phyloP scores from a whole-genome alignment of 371 early-diverging fungal genomes.

The Lichtheimia ramosa region DNA sequence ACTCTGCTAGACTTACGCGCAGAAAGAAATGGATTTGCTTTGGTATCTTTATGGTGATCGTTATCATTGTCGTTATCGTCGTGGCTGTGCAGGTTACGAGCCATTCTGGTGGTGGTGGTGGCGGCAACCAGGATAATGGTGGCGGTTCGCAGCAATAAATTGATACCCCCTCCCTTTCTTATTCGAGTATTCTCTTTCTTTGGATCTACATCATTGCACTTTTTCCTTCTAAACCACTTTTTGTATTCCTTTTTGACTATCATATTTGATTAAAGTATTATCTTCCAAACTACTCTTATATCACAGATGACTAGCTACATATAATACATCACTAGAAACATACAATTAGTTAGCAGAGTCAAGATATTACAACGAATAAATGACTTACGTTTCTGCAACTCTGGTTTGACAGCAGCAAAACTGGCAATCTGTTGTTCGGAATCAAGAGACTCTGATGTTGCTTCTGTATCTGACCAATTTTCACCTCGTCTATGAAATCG shows the following conservation, averaged over 20 bases:
- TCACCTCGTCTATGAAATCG: slow-evolving; percentile 76
- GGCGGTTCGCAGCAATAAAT: neutral
- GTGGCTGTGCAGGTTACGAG: slow-evolving; percentile 24
- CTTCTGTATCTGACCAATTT: slow-evolving; percentile 50
- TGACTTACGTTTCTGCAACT: slow-evolving; percentile 22
- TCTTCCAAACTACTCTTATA: no score
- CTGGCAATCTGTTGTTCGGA: slow-evolving; percentile 42
- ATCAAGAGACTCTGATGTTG: slow-evolving; percentile 40
- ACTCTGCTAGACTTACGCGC: slow-evolving; percentile 36
- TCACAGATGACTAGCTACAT: slow-evolving; percentile 11
- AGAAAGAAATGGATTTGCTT: slow-evolving; percentile 55
- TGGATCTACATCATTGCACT: no score
- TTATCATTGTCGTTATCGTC: slow-evolving; percentile 45
- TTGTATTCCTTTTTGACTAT: no score
- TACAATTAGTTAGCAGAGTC: neutral
- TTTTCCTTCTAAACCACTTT: no score
- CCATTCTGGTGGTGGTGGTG: slow-evolving; percentile 13
- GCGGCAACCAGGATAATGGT: slow-evolving; percentile 6
- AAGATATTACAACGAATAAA: neutral
- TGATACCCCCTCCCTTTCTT: no score
- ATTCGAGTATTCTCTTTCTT: no score
- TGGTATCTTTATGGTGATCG: slow-evolving; percentile 38
- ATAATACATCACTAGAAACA: slow-evolving; percentile 28
- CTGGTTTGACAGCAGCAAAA: slow-evolving; percentile 45
- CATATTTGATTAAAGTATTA: no score